These are phyloP conservation scores for Globisporangium cylindrosporum DNA, from an alignment of 352 stramenopile species.

Conservation along the genomic window DNA sequence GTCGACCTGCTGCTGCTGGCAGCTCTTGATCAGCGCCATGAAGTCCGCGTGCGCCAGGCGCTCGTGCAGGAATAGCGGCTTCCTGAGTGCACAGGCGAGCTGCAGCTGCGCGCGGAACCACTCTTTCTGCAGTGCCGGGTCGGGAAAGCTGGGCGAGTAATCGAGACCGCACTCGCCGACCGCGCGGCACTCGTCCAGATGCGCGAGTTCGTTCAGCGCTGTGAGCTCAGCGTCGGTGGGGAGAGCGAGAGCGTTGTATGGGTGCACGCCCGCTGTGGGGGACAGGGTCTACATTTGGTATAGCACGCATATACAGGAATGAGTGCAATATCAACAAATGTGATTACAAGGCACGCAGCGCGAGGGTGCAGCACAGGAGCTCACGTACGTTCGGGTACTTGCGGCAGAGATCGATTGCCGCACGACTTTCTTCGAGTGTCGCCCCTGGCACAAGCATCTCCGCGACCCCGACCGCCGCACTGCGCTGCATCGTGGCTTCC, in stretches of 20 bases:
- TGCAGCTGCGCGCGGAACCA: conserved; percentile 69
- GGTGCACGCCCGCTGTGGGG: conserved; percentile 73
- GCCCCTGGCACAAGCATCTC: conserved; percentile 77
- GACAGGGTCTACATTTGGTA: conserved; percentile 36
- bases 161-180: conserved; percentile 84
- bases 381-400: conserved; percentile 31
- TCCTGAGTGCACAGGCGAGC: conserved; percentile 58
- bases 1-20: conserved; percentile 23
- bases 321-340: not conserved
- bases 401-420: conserved; percentile 54
- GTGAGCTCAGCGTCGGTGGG: conserved; percentile 35
- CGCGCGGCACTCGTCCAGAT: conserved; percentile 34
- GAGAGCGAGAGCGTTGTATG: conserved; percentile 58
- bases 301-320: not conserved
- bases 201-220: conserved; percentile 30
- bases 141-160: conserved; percentile 64
- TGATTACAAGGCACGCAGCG: not conserved
- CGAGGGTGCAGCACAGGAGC: not conserved
- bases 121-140: conserved; percentile 37
- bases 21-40: conserved; percentile 60
- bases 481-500: conserved; percentile 33
- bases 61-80: conserved; percentile 85
- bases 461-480: conserved; percentile 39
- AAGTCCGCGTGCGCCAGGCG: conserved; percentile 76
- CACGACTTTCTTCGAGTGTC: conserved; percentile 62